These are phyloP conservation scores for Neltuma alba DNA, from an alignment of 306 rosid genomes.

Conservation along the genomic window DNA sequence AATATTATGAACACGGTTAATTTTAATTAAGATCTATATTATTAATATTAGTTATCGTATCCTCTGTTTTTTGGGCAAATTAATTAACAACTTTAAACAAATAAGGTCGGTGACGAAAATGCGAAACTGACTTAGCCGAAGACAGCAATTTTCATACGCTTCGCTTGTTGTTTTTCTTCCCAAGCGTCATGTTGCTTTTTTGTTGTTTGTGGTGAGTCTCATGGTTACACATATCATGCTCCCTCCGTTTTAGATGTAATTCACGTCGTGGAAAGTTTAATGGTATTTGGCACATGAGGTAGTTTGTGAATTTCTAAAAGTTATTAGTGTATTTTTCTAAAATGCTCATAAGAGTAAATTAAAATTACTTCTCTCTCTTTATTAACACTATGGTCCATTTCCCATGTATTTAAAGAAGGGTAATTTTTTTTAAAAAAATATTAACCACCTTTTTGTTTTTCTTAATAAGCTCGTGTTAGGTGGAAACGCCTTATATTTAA, in stretches of 20 bases:
- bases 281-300: too few relatives aligned
- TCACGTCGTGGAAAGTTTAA: neutral
- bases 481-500: neutral
- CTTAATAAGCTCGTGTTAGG: neutral
- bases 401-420: neutral
- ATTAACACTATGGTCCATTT: neutral
- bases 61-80: neutral
- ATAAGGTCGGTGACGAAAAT: constrained; percentile 28
- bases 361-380: too few relatives aligned
- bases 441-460: neutral
- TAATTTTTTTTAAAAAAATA: too few relatives aligned
- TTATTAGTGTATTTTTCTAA: too few relatives aligned
- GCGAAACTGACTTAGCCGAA: neutral
- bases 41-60: neutral
- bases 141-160: neutral
- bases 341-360: neutral
- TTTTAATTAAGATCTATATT: neutral
- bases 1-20: neutral
- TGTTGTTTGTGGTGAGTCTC: neutral
- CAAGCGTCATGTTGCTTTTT: neutral
- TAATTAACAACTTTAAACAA: neutral
- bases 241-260: neutral
- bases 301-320: neutral
- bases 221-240: neutral
- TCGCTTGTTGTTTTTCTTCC: neutral